These are phyloP conservation scores for Globisporangium megalacanthum DNA, from an alignment of 352 stramenopile species.

Conservation along the genomic window DNA sequence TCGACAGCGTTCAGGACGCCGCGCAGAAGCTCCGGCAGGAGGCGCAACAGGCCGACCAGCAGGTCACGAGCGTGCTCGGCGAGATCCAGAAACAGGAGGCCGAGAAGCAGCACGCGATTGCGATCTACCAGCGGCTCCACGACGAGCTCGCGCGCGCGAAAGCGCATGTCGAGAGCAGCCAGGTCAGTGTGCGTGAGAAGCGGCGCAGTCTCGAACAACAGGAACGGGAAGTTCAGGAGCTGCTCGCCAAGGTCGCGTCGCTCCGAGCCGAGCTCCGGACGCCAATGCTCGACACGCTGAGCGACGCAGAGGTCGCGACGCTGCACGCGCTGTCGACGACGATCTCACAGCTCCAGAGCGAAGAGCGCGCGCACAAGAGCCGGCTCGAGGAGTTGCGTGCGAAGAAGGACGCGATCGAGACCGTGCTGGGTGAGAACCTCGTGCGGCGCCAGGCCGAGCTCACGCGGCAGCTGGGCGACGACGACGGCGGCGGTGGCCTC, in stretches of 20 bases:
- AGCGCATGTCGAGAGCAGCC: conserved; percentile 66
- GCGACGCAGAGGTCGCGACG: conserved; percentile 33
- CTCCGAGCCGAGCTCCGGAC: conserved; percentile 56
- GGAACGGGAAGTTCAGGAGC: conserved; percentile 52
- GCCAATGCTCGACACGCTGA: conserved; percentile 76
- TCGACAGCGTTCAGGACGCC: conserved; percentile 65
- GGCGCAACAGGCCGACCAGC: conserved; percentile 88
- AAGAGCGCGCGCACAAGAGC: conserved; percentile 82
- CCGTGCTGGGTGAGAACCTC: conserved; percentile 91
- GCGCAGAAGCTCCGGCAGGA: conserved; percentile 83
- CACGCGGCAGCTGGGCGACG: conserved; percentile 46
- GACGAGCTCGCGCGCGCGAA: conserved; percentile 78
- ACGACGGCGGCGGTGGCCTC: conserved; percentile 18
- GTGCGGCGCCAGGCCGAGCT: conserved; percentile 79
- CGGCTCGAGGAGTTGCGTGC: conserved; percentile 86
- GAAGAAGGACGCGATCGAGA: conserved; percentile 86
- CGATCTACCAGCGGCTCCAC: conserved; percentile 67
- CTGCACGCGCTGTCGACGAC: conserved; percentile 59
- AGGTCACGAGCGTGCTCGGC: conserved; percentile 77
- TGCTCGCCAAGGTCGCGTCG: conserved; percentile 47
- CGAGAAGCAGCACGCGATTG: conserved; percentile 72
- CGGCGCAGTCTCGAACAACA: conserved; percentile 48
- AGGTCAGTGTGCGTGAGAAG: conserved; percentile 47
- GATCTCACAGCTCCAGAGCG: conserved; percentile 75
- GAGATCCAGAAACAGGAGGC: conserved; percentile 81